Conservation (phyloP, 225 moss, liverwort and hornwort genomes). For the Climacium dendroides region DNA sequence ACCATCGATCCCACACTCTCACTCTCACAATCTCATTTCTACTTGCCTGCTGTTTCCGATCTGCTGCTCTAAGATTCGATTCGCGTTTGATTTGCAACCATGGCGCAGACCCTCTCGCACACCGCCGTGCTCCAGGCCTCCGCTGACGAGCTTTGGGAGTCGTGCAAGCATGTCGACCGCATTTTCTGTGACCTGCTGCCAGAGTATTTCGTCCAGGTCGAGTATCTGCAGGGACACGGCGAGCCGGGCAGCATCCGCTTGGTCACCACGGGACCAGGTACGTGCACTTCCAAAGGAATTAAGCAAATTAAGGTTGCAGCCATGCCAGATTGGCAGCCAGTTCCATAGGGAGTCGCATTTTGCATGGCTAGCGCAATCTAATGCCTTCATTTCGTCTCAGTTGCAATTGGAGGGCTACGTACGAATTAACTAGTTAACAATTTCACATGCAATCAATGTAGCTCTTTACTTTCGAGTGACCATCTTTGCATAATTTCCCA, state of each 20-base stretch:
- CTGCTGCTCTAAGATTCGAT: too few relatives aligned
- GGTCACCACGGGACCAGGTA: slow-evolving; percentile 4
- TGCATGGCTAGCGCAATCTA: background rate
- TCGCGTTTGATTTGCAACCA: background rate
- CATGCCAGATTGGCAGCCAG: too few relatives aligned
- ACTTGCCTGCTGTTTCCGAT: background rate
- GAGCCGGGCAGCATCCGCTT: slow-evolving; percentile 9
- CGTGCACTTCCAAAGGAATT: background rate
- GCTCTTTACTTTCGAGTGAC: background rate
- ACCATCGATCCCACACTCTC: background rate
- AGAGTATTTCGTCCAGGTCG: background rate
- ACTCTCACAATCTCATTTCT: background rate
- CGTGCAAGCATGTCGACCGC: background rate
- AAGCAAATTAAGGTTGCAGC: background rate
- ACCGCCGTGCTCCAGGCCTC: background rate
- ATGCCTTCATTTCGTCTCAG: background rate
- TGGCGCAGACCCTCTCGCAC: background rate
- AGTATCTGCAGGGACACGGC: slow-evolving; percentile 2
- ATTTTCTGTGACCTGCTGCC: slow-evolving; percentile 1
- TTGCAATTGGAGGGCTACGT: too few relatives aligned
- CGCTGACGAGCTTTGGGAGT: background rate
- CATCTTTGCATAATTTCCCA: too few relatives aligned
- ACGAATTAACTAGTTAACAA: background rate
- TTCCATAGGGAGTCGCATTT: background rate
- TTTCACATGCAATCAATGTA: too few relatives aligned